Base-by-base conservation (phyloP, 495 filamentous ascomycete species). In the Trichocladium uniseriatum region DNA sequence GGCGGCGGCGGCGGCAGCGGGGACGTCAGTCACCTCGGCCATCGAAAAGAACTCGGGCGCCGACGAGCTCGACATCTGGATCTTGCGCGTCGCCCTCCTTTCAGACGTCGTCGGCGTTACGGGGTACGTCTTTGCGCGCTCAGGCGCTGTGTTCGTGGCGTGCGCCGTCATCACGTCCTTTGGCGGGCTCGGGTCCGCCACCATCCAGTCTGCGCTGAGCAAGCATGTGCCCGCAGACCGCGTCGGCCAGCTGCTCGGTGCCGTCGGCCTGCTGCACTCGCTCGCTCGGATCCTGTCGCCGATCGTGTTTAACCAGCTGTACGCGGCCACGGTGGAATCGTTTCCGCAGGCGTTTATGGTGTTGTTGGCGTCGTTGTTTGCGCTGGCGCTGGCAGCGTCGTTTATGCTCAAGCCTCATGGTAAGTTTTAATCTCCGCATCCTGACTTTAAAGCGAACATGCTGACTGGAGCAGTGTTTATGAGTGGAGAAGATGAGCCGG, bases 191-290 rank as follows among this genome's bases (percentile, higher is more conserved):
- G 91, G 80, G 0, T 82, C 80, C 5, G 90, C 92, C 3, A 91
- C 84, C 0, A 66, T 95, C 42, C 86, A 94, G 56, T 80, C 83
- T 0, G 75, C 86, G 0, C 66, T 96, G 15, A 96, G 87, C 44
- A 96, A 96, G 60, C 92, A 96, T 61, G 82, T 96, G 0, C 87
- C 90, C 5, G 74, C 78, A 8, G 84, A 91, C 54, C 76, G 77
- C 24, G 82, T 87, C 1, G 92, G 92, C 0, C 82, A 89, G 60
- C 67, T 98, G 43, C 76, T 98, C 2, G 92, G 92, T 9, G 92
- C 89, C 1, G 83, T 76, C 15, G 92, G 94, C 0, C 65, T 97
- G 42, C 64, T 98, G 51, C 92, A 96, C 69, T 84, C 87, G 0
- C 61, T 92, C 16, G 83, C 86, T 3, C 75, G 89, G 31, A 78